Base-by-base conservation (phyloP, 202 grass and related monocot genomes). In the Panicum hallii region DNA sequence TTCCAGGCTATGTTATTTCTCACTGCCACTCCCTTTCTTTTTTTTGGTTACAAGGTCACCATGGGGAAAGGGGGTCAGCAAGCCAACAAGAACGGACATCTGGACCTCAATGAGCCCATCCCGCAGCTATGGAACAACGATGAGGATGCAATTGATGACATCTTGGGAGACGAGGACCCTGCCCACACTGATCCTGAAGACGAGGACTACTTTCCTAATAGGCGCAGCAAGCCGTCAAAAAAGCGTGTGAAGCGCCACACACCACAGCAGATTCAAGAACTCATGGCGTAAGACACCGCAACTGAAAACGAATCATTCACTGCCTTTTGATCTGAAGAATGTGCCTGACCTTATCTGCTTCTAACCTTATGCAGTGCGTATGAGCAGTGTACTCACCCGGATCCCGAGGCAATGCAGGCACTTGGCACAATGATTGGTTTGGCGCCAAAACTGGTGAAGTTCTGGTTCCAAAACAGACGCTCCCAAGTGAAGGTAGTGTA, bases 391-490 rank as follows among this genome's bases (percentile, higher is more conserved):
- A 67, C 44, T 1, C 78, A 88, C 26, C 90, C 90, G 3, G 78
- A 88, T 20, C 78, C 82, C 9, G 64, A 70, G 7, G 62, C 46
- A 16, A 70, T 47, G 10, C 10, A 30, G 41, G 73, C 85, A 6
- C 50, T 91, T 46, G 77, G 67, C 78, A 55, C 4, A 41, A 77
- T 20, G 67, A 26, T 79, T 20, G 61, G 17, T 58, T 34, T 91
- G 43, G 43, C 36, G 9, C 0, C 2, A 6, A 0, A 4, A 3
- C 67, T 75, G 66, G 73, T 91, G 66, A 88, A 91, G 44, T 63
- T 85, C 67, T 91, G 90, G 90, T 91, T 91, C 66, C 90, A 91
- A 5, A 91, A 91, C 58, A 60, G 73, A 11, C 73, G 90, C 54
- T 63, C 60, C 7, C 13, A 41, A 0, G 40, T 66, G 14, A 6